Percentiles rank a stretch among this genome's conserved stretches.
Evolutionary conservation across 2,329 filamentous ascomycete species (phyloP).

Genomic region (Myriosclerotinia scirpicola): DNA sequence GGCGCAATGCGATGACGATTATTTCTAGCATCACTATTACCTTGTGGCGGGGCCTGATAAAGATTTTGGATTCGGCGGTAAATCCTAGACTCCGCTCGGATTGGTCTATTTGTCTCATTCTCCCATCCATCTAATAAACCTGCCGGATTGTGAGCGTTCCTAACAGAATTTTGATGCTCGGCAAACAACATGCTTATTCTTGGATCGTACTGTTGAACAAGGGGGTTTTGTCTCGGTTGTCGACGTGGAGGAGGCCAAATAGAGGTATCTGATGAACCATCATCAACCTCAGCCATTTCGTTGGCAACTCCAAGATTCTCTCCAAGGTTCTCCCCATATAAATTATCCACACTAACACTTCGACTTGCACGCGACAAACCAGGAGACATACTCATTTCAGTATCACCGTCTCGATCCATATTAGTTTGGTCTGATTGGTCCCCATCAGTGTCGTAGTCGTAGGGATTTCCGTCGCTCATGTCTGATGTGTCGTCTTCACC

Average conservation of each 20-base stretch:
- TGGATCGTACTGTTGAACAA: slow-evolving; percentile 35
- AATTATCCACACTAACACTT: slow-evolving; percentile 21
- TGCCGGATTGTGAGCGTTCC: slow-evolving; percentile 10
- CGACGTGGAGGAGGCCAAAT: slow-evolving; percentile 33
- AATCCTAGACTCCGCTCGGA: slow-evolving; percentile 23
- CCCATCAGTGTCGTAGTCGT: slow-evolving; percentile 27
- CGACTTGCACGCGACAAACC: slow-evolving; percentile 26
- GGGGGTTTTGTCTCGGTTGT: slow-evolving; percentile 27
- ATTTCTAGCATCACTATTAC: slow-evolving; percentile 13
- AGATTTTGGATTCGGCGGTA: slow-evolving; percentile 14
- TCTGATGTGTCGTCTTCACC: neutral
- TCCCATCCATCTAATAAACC: slow-evolving; percentile 19
- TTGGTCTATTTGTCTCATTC: slow-evolving; percentile 7
- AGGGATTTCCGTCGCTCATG: slow-evolving; percentile 12
- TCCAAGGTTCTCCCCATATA: slow-evolving; percentile 32
- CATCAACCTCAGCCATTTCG: slow-evolving; percentile 34
- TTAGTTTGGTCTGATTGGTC: slow-evolving; percentile 28
- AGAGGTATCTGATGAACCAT: slow-evolving; percentile 35
- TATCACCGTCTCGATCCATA: slow-evolving; percentile 41
- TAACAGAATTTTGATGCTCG: slow-evolving; percentile 34
- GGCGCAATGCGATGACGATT: slow-evolving; percentile 23
- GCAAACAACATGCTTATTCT: slow-evolving; percentile 40
- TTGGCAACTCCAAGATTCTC: slow-evolving; percentile 34
- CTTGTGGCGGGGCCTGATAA: slow-evolving; percentile 3
- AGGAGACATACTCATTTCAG: slow-evolving; percentile 41